Evolutionary conservation across 768 basidiomycete genomes (phyloP), one percentile per base, ranked within the genome.

Genomic region (Hypholoma sublateritium): DNA sequence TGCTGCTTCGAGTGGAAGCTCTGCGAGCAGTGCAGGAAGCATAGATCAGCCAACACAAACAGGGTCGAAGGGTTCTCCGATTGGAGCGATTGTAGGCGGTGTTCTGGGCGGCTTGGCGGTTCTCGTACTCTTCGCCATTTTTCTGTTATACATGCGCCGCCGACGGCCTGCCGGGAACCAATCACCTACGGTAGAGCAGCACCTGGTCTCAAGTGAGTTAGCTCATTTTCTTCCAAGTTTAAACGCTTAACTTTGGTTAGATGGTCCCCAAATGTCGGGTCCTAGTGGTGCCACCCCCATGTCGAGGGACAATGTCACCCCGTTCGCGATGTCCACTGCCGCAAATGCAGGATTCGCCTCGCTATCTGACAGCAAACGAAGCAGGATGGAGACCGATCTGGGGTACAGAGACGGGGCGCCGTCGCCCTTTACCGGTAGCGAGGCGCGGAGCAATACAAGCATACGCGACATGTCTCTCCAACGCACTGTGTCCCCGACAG

Each of bases 81-180:
- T 56, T 35, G 61, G 57, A 2, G 37, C 55, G 2, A 53, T 59
- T 28, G 55, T 53, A 3, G 61, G 61, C 13, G 58, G 54, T n/a
- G 51, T 42, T 28, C 37, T 34, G n/a, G 51, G 51, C 3, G 41
- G 39, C 19, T 13, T 52, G 16, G 37, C 24, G 14, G 36, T 52
- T 16, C 22, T 52, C 9, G 24, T 24, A 3, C 25, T 52, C 14
- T 14, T 28, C 4, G 5, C 28, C 7, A 36, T 42, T 34, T 17
- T 28, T 6, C 12, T 43, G 9, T n/a, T 36, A 16, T 52, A 41
- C 25, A 24, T 43, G 22, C 51, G 34, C 6, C 39, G 28, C 21
- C 22, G 24, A 25, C 51, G 35, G 9, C 28, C 51, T 17, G 5
- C 14, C 24, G 37, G 13, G 35, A 43, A 9, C 28, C 43, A 17